Percentiles rank a stretch among this genome's conserved stretches.
phyloP scores from a whole-genome alignment of 225 moss, liverwort and hornwort genomes.

The Rhytidiadelphus loreus region DNA sequence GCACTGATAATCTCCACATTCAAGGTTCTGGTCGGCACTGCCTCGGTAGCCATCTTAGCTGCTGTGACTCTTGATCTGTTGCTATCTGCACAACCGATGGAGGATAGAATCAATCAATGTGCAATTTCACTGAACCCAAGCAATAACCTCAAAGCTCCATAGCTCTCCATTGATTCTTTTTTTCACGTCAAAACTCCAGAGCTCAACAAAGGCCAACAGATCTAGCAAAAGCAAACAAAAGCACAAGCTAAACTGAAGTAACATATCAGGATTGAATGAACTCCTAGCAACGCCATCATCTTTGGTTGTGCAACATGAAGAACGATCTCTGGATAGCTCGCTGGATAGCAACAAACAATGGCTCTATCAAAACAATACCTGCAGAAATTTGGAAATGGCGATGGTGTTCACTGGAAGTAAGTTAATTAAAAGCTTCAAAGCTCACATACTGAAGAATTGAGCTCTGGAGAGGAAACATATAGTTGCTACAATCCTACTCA shows the following conservation, averaged over 20 bases:
- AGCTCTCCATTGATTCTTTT: background rate
- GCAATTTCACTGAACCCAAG: background rate
- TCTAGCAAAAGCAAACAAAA: background rate
- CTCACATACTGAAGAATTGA: background rate
- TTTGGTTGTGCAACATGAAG: background rate
- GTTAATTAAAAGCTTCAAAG: background rate
- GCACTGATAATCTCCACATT: conserved; percentile 27
- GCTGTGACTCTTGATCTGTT: background rate
- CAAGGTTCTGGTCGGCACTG: conserved; percentile 2
- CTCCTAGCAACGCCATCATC: background rate
- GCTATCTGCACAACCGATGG: background rate
- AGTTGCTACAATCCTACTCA: background rate
- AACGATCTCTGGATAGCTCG: background rate
- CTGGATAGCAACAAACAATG: background rate
- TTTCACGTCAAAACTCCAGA: background rate
- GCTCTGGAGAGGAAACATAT: conserved; percentile 7
- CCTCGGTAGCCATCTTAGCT: conserved; percentile 5
- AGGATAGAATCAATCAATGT: background rate
- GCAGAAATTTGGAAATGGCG: background rate
- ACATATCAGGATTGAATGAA: background rate
- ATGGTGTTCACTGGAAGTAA: background rate
- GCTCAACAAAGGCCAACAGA: background rate
- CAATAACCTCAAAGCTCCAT: background rate
- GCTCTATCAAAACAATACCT: background rate
- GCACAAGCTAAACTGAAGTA: background rate